A percentile compares a stretch with the other conserved stretches of the same genome.
phyloP scores from a whole-genome alignment of 305 asterid genomes.

The Fraxinus ornus region DNA sequence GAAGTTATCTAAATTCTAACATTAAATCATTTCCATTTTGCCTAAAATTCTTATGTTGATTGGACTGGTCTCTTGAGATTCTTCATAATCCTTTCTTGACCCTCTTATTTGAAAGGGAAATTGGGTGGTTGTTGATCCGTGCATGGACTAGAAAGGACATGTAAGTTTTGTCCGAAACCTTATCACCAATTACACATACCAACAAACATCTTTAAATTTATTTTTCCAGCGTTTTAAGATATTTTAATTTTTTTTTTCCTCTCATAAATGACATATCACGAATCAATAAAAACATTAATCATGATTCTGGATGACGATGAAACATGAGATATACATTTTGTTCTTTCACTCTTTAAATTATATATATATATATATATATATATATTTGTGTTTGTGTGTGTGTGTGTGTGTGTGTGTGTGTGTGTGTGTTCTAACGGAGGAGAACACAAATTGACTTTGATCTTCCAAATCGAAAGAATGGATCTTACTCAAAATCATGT shows the following conservation, averaged over 20 bases:
- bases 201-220: neutral
- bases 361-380: too few relatives aligned
- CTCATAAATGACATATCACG: neutral
- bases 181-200: neutral
- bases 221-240: neutral
- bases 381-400: too few relatives aligned
- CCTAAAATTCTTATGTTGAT: slow-evolving; percentile 23
- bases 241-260: neutral
- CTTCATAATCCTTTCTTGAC: slow-evolving; percentile 8
- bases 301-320: neutral
- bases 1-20: slow-evolving; percentile 33
- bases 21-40: slow-evolving; percentile 42
- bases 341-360: neutral
- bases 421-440: too few relatives aligned
- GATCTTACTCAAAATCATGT: too few relatives aligned
- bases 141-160: neutral
- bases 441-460: too few relatives aligned
- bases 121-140: neutral
- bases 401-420: too few relatives aligned
- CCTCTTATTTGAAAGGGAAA: neutral
- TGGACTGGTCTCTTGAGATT: slow-evolving; percentile 26
- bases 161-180: neutral
- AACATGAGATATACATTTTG: neutral
- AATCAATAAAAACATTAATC: neutral
- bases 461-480: too few relatives aligned